Conservation (phyloP, 139 green algal species). For the Picochlorum sp. region DNA sequence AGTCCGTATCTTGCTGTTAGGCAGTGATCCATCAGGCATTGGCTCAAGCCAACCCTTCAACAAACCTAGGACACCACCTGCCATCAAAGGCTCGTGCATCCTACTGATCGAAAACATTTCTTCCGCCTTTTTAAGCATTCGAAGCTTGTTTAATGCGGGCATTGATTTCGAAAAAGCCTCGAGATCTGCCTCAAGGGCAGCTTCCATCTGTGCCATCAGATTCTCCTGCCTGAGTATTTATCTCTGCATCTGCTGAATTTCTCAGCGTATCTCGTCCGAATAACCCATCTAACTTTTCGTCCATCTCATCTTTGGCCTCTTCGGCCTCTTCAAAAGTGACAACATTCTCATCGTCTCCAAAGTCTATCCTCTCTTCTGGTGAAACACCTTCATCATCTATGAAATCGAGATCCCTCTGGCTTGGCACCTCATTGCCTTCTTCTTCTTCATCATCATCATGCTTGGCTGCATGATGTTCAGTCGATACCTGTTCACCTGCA, state of each 20-base stretch:
- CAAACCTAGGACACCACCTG: constrained; percentile 43
- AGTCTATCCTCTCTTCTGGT: constrained; percentile 17
- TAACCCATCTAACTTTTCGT: constrained; percentile 8
- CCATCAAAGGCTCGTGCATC: constrained; percentile 50
- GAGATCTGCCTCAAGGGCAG: constrained; percentile 45
- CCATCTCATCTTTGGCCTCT: constrained; percentile 17
- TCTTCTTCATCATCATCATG: constrained; percentile 19
- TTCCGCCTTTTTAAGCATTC: constrained; percentile 40
- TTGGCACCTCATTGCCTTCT: constrained; percentile 24
- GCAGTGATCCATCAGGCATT: constrained; percentile 50
- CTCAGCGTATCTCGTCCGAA: background rate
- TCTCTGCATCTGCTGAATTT: constrained; percentile 9
- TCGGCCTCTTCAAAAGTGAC: constrained; percentile 6
- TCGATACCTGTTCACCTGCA: background rate
- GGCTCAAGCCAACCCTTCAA: constrained; percentile 65
- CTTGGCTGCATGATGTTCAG: background rate
- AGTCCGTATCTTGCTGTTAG: constrained; percentile 48
- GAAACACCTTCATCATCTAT: constrained; percentile 24
- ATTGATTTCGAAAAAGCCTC: constrained; percentile 27
- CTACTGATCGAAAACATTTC: constrained; percentile 41
- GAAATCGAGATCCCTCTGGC: constrained; percentile 21
- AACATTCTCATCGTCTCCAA: constrained; percentile 22
- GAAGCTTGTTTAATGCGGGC: constrained; percentile 55
- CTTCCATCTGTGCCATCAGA: constrained; percentile 42
- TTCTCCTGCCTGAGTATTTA: constrained; percentile 29